phyloP scores from a whole-genome alignment of 2,329 filamentous ascomycete species.

The Fusarium cicatricum region DNA sequence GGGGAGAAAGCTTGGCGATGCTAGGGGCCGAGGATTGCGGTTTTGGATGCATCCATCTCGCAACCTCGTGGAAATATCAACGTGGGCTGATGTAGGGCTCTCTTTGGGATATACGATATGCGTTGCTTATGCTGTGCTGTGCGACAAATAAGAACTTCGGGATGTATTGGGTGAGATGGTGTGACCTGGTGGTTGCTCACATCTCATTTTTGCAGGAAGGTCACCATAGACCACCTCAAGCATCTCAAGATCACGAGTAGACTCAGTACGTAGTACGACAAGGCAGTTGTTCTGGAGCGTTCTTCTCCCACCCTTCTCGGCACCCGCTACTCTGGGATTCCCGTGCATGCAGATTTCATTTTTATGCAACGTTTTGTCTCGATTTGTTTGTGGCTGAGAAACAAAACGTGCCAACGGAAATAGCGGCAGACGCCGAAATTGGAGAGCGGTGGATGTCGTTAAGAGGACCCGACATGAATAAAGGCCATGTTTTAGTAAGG shows the following conservation, averaged over 20 bases:
- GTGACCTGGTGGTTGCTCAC: constrained; percentile 5
- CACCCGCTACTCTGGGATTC: background rate
- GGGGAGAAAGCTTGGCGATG: constrained; percentile 36
- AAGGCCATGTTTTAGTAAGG: too few species aligned
- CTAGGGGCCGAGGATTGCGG: constrained; percentile 21
- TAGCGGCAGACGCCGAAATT: too few species aligned
- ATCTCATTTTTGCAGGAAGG: constrained; percentile 16
- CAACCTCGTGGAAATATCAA: constrained; percentile 4
- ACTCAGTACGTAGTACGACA: too few species aligned
- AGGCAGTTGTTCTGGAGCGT: background rate
- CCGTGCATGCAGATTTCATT: constrained; percentile 1
- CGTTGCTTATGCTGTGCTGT: background rate
- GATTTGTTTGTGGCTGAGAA: constrained; percentile 4
- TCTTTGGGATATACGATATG: background rate
- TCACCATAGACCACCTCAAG: too few species aligned
- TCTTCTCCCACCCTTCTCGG: background rate
- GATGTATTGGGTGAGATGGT: background rate
- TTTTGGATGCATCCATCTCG: constrained; percentile 18
- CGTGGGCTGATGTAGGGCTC: background rate
- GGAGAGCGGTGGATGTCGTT: too few species aligned
- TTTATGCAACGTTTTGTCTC: constrained; percentile 1
- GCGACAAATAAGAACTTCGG: background rate
- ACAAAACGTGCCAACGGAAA: constrained; percentile 1
- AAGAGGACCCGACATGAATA: too few species aligned
- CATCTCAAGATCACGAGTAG: background rate